phyloP scores from a whole-genome alignment of 768 basidiomycete species.

The Mycena kentingensis region DNA sequence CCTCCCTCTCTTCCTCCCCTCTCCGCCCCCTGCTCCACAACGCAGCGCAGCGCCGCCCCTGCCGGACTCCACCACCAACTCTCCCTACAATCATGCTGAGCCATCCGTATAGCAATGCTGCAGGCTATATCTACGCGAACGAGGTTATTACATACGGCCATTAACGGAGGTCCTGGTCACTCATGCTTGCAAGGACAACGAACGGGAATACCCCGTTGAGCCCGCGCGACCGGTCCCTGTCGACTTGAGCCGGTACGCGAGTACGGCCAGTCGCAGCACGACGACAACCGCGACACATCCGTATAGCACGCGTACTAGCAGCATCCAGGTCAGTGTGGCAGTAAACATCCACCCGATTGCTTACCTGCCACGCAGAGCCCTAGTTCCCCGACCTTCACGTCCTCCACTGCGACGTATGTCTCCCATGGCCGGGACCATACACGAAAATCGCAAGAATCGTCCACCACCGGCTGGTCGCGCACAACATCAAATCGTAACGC shows the following conservation, averaged over 20 bases:
- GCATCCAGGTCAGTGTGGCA: background rate
- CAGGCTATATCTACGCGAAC: background rate
- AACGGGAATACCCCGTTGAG: too few relatives aligned
- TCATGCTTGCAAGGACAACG: background rate
- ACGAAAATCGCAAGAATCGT: background rate
- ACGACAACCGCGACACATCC: background rate
- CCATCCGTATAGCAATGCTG: conserved; percentile 1
- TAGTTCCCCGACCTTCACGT: background rate
- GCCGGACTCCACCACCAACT: too few relatives aligned
- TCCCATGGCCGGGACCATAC: too few relatives aligned
- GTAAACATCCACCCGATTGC: background rate
- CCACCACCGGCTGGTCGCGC: background rate
- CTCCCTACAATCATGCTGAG: background rate
- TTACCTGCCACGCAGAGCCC: background rate
- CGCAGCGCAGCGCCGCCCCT: too few relatives aligned
- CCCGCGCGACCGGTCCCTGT: background rate
- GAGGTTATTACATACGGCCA: too few relatives aligned
- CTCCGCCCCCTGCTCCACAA: too few relatives aligned
- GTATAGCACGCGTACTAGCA: background rate
- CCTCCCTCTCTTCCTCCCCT: too few relatives aligned
- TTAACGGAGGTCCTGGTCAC: too few relatives aligned
- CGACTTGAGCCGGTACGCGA: too few relatives aligned
- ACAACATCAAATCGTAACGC: too few relatives aligned
- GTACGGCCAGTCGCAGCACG: background rate
- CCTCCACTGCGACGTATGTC: background rate